Base-by-base conservation (phyloP, 1,139 yeast species). In the Hansenula anomala region DNA sequence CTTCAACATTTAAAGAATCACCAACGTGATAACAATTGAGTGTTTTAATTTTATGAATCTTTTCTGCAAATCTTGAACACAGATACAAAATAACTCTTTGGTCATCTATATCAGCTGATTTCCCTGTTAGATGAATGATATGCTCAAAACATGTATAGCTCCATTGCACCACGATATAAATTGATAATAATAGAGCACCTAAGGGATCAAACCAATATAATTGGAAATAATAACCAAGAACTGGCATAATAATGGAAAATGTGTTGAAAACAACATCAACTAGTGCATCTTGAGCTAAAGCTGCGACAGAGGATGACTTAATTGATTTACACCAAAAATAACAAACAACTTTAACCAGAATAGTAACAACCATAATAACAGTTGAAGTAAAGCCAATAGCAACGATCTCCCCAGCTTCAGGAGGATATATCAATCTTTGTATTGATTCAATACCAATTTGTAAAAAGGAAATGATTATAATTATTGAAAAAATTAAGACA, bases 21-120 rank as follows among this genome's bases (percentile, higher is more conserved):
- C 95, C 95, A 19, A 81, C 85, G 52, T 85, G 90, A 54, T 85
- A 85, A 14, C 82, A 85, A 48, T 79, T 78, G 46, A 82, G 70
- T 8, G 82, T 75, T 13, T 87, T 83, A 39, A 85, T 75, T 41
- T 73, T 77, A 40, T 73, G 63, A 46, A 85, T 80, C 26, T 79
- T 72, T 44, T 78, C 84, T 1, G 92, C 83, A 58, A 83, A 85
- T 39, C 94, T 66, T 51, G 71, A 66, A 36, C 87, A 80, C 49
- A 84, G 61, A 52, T 85, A 85, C 22, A 85, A 60, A 3, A 85
- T 71, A 38, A 79, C 79, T 55, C 80, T 82, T 40, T 80, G 75
- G 49, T 83, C 88, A 33, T 69, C 69, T 1, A 72, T 73, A 33
- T 71, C 70, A 1, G 90, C 92, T 3, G 75, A 76, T 0, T 87